Conservation (phyloP, 306 rosid genomes). For the Prunus mume region DNA sequence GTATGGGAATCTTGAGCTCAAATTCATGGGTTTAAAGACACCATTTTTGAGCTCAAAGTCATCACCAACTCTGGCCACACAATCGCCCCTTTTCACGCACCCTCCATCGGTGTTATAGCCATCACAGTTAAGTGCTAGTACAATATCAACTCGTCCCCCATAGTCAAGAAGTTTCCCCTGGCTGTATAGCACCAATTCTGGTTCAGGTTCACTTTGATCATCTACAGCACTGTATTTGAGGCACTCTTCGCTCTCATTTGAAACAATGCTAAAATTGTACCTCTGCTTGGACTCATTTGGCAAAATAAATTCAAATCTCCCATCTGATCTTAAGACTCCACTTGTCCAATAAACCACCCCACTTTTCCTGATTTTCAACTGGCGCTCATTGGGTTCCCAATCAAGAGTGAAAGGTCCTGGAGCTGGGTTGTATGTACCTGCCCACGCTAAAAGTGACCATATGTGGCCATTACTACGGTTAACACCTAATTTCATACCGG, state of each 20-base stretch:
- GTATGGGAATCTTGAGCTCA: neutral
- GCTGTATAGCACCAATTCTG: neutral
- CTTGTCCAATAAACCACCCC: neutral
- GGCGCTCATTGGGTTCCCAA: neutral
- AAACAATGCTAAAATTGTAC: neutral
- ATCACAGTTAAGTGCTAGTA: neutral
- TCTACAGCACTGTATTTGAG: neutral
- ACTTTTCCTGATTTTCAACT: neutral
- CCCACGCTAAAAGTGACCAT: slow-evolving; percentile 2
- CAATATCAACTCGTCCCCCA: accelerated
- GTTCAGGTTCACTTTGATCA: no score
- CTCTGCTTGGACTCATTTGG: neutral
- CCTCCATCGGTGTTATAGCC: neutral
- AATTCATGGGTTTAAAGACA: neutral
- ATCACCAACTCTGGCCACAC: neutral
- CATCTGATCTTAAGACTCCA: neutral
- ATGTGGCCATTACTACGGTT: neutral
- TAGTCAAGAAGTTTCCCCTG: neutral
- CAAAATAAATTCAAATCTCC: neutral
- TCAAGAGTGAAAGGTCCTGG: neutral
- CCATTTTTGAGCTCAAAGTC: slow-evolving; percentile 1
- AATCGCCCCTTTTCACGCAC: neutral
- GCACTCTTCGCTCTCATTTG: neutral
- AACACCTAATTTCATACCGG: slow-evolving; percentile 4
- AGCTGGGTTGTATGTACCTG: neutral